Conservation (phyloP, 176 grass and related monocot species). For the Lolium multiflorum region DNA sequence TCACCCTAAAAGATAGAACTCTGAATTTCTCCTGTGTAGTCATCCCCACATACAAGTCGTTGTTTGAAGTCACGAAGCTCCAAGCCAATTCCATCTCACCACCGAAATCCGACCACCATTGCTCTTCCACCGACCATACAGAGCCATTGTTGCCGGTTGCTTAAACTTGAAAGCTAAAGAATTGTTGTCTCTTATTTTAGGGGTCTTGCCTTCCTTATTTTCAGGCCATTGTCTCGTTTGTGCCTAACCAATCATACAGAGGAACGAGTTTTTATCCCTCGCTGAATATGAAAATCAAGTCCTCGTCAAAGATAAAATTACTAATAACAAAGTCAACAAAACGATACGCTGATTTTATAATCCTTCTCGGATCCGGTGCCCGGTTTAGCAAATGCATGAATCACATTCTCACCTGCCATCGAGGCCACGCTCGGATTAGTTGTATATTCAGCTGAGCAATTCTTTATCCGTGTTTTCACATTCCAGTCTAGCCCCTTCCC, state of each 20-base stretch:
- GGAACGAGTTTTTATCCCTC: background rate
- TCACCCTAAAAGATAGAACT: too few species aligned
- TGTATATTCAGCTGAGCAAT: too few species aligned
- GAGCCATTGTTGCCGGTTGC: slow-evolving; percentile 21
- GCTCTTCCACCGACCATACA: too few species aligned
- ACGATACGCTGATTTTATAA: slow-evolving; percentile 34
- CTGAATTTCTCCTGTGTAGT: too few species aligned
- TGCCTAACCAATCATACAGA: background rate
- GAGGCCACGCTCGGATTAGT: background rate
- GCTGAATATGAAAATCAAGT: background rate
- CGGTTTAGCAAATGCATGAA: slow-evolving; percentile 23
- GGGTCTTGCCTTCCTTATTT: slow-evolving; percentile 44
- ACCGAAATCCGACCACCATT: too few species aligned
- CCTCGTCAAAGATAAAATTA: background rate
- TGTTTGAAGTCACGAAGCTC: too few species aligned
- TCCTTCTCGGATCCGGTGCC: slow-evolving; percentile 43
- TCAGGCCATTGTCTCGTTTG: slow-evolving; percentile 9
- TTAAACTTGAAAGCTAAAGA: slow-evolving; percentile 29
- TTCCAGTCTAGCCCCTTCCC: background rate
- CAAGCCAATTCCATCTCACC: too few species aligned
- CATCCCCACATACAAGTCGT: too few species aligned
- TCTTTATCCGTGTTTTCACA: background rate
- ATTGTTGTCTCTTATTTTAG: slow-evolving; percentile 17
- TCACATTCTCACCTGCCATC: slow-evolving; percentile 18
- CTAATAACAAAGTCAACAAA: slow-evolving; percentile 34